Base-by-base conservation (phyloP, 768 basidiomycete species). In the Leccinellum albellum region DNA sequence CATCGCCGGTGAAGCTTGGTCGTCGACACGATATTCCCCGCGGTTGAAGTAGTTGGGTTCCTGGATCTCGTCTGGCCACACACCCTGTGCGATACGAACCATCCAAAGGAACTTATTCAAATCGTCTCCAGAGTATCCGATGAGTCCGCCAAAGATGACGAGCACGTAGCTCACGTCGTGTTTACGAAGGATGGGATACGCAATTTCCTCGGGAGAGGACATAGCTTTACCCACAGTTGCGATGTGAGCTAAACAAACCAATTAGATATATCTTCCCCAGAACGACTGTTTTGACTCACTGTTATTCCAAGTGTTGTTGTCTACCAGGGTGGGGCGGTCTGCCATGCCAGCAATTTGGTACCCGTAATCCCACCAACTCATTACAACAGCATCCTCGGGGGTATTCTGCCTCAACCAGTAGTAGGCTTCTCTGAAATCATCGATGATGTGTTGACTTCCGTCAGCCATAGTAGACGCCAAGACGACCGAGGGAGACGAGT, bases 31-130 rank as follows among this genome's bases (percentile, higher is more conserved):
- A 76, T 98, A 99, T 70, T 98, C 97, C 46, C 97, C 97, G 14
- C 88, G 77, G 0, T 89, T 98, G 75, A 99, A 99, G 77, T 91
- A 99, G 70, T 89, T 89, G 35, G 86, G 82, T 74, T 99, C 97
- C 70, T 91, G 93, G 59, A 99, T 91, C 74, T 98, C 97, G 33
- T 98, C 94, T 0, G 97, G 97, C 95, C 95, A 98, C 29, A 96
- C 89, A 50, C 95, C 95, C 66, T 96, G 94, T 5, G 92, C 85
- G 62, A 94, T 93, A 54, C 91, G 85, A 57, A 98, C 88, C 92
- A 98, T 98, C 95, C 95, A 98, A 50, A 99, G 75, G 83, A 98
- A 99, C 75, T 99, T 99, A 84, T 99, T 99, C 78, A 99, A 90
- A 70, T 99, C 97, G 70, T 99, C 97, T 14, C 96, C 97, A 21